Base-by-base conservation (phyloP, 2,329 filamentous ascomycete genomes). In the Microcyclospora tardicrescens region DNA sequence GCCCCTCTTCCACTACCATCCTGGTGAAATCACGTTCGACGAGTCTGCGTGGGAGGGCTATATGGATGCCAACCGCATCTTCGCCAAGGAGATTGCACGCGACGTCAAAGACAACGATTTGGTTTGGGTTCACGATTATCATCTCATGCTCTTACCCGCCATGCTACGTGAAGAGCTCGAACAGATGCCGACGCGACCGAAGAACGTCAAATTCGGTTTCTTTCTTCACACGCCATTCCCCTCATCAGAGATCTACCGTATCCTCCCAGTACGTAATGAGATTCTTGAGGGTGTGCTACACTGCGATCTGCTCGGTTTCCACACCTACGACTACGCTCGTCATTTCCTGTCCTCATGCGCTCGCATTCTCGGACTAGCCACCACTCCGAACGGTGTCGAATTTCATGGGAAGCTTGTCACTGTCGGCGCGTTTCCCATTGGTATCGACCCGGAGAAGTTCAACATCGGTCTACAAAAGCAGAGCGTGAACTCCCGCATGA, bases 91-190 rank as follows among this genome's bases (percentile, higher is more conserved):
- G 11, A 81, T 98, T 48, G 78, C 82, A 40, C 79, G 81, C 52
- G 84, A 94, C 53, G 84, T 95, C 10, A 75, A 87, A 60, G 89
- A 96, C 59, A 87, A 86, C 40, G 91, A 98, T 62, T 67, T 95
- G 54, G 81, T 98, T 54, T 98, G 91, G 91, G 84, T 98, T 5
- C 91, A 98, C 61, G 91, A 98, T 63, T 98, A 96, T 65, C 91
- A 98, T 62, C 70, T 96, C 45, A 96, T 96, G 87, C 78, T 98
- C 14, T 73, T 98, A 28, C 91, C 91, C 27, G 78, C 89, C 56
- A 93, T 96, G 86, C 73, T 98, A 42, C 84, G 91, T 45, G 83
- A 93, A 55, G 84, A 93, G 61, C 79, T 95, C 42, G 48, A 49
- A 42, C 51, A 51, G 16, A 43, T 41, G 14, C 81, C 41, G 63